These are phyloP conservation scores for Termitomyces sp. DNA, from an alignment of 768 basidiomycete species.

Conservation along the genomic window DNA sequence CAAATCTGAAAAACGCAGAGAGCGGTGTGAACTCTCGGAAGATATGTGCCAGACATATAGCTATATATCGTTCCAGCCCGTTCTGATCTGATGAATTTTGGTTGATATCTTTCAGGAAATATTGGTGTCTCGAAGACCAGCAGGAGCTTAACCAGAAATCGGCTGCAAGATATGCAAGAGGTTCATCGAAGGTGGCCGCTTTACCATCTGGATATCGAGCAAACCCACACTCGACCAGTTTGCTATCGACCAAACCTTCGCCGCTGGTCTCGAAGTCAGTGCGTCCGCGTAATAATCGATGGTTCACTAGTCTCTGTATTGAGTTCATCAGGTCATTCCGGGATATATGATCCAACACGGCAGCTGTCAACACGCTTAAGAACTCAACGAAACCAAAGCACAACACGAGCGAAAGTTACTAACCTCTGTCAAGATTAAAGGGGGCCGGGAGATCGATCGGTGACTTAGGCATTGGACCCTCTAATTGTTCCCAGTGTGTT, in stretches of 20 bases:
- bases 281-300: not conserved
- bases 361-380: not conserved
- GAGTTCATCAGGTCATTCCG: not conserved
- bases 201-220: not conserved
- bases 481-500: not conserved
- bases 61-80: conserved; percentile 2
- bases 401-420: not conserved
- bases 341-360: no score
- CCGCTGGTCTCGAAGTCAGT: not conserved
- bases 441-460: not conserved
- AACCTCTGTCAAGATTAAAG: conserved; percentile 1
- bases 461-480: not conserved
- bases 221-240: not conserved
- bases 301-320: not conserved
- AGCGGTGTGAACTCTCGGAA: not conserved
- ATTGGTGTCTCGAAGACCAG: not conserved
- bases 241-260: not conserved
- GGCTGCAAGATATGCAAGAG: conserved; percentile 6
- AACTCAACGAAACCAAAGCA: not conserved
- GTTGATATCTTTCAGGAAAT: not conserved
- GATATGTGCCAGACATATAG: not conserved
- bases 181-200: not conserved
- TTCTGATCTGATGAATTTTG: not conserved
- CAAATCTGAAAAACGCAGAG: not conserved
- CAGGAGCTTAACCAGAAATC: not conserved